Evolutionary conservation across 108 stramenopile genomes (phyloP).

Genomic region (Conticribra guillardii): DNA sequence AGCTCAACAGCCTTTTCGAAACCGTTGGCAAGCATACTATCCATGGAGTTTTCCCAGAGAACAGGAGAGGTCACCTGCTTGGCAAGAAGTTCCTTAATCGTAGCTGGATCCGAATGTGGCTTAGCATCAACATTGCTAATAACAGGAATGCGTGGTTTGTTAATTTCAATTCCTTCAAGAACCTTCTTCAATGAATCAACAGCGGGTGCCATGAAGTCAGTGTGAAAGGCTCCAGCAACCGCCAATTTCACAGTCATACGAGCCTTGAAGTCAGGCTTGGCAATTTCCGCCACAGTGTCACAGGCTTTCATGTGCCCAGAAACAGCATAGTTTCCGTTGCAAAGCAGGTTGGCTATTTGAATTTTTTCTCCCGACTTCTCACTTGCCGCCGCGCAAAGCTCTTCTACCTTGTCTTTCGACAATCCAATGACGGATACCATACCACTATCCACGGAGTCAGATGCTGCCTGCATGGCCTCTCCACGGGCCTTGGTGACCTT

Average conservation of each 20-base stretch:
- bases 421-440: slow-evolving; percentile 99
- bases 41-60: slow-evolving; percentile 94
- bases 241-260: slow-evolving; percentile 97
- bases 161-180: slow-evolving; percentile 85
- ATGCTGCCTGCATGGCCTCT: slow-evolving; percentile 97
- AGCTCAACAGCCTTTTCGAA: slow-evolving; percentile 89
- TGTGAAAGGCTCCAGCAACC: slow-evolving; percentile 98
- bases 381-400: slow-evolving; percentile 84
- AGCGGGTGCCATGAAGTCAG: slow-evolving; percentile 96
- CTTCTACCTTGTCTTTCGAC: slow-evolving; percentile 78
- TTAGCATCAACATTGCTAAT: slow-evolving; percentile 98
- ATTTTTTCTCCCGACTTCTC: slow-evolving; percentile 82
- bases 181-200: slow-evolving; percentile 88
- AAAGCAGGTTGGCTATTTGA: slow-evolving; percentile 95
- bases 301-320: slow-evolving; percentile 89
- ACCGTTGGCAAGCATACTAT: slow-evolving; percentile 78
- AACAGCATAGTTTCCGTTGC: slow-evolving; percentile 97
- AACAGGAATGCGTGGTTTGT: slow-evolving; percentile 96
- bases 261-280: slow-evolving; percentile 97
- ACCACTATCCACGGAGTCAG: slow-evolving; percentile 90
- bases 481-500: slow-evolving; percentile 97
- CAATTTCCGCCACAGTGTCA: slow-evolving; percentile 86
- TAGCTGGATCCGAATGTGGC: slow-evolving; percentile 94
- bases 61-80: slow-evolving; percentile 97
- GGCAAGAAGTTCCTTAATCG: slow-evolving; percentile 93